These are phyloP conservation scores for Puccinia horiana DNA, from an alignment of 1,284 basidiomycete genomes.

Conservation along the genomic window DNA sequence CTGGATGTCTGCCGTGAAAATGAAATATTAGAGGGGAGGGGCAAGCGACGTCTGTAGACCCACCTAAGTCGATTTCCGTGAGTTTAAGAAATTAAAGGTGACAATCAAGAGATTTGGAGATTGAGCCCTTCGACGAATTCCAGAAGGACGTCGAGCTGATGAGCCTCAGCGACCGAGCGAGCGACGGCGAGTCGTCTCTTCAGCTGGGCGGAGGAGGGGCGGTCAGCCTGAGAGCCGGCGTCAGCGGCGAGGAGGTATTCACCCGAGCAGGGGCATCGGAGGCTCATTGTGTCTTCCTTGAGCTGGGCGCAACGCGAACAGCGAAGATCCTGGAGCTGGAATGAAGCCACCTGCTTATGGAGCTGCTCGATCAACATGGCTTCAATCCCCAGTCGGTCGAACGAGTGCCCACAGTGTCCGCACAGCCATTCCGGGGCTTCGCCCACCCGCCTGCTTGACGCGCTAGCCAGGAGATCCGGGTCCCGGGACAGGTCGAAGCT, in stretches of 20 bases:
- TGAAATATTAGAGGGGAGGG: not conserved
- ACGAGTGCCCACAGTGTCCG: conserved; percentile 74
- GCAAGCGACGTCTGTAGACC: not conserved
- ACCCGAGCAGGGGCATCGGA: conserved; percentile 85
- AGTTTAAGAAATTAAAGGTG: not conserved
- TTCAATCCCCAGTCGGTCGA: conserved; percentile 82
- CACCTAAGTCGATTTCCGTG: not conserved
- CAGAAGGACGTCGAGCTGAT: conserved; percentile 51
- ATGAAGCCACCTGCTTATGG: conserved; percentile 70
- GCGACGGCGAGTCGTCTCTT: conserved; percentile 52
- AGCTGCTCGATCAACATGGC: conserved; percentile 78
- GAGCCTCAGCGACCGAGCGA: conserved; percentile 53
- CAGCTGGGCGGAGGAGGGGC: conserved; percentile 25
- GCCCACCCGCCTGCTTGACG: conserved; percentile 79
- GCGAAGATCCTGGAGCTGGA: conserved; percentile 77
- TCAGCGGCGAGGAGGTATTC: conserved; percentile 63
- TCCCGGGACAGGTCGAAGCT: conserved; percentile 47
- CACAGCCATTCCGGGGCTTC: conserved; percentile 58
- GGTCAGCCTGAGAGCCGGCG: conserved; percentile 10
- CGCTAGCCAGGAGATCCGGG: conserved; percentile 65
- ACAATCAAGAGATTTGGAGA: conserved; percentile 10
- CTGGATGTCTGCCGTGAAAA: not conserved
- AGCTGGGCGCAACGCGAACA: conserved; percentile 87
- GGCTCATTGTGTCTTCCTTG: conserved; percentile 79
- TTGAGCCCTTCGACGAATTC: conserved; percentile 43